phyloP scores from a whole-genome alignment of 495 filamentous ascomycete genomes.

The Tuber borchii region DNA sequence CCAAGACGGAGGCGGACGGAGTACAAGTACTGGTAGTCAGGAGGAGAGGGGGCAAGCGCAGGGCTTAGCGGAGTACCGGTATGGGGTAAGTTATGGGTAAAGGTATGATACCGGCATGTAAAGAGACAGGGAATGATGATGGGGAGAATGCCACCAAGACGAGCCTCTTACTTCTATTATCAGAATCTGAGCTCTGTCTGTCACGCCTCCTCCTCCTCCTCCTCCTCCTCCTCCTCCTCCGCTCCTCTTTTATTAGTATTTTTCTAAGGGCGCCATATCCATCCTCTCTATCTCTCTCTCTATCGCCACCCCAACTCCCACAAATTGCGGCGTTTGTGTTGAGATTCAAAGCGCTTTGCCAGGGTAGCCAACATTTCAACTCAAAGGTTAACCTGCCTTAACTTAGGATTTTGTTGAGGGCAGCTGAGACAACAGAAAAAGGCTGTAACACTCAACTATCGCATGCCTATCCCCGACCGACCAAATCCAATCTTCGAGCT shows the following conservation, averaged over 20 bases:
- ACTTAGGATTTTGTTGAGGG: neutral
- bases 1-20: neutral
- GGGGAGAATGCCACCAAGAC: neutral
- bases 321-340: neutral
- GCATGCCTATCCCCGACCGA: neutral
- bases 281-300: neutral
- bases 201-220: neutral
- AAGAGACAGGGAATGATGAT: neutral
- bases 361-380: neutral
- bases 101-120: neutral
- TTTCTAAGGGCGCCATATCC: neutral
- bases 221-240: neutral
- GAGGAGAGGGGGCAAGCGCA: slow-evolving; percentile 1
- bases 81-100: neutral
- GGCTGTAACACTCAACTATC: neutral
- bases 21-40: neutral
- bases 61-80: slow-evolving; percentile 3
- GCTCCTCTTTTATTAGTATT: neutral
- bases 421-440: neutral
- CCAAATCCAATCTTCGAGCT: neutral
- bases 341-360: neutral
- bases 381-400: neutral
- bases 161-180: neutral
- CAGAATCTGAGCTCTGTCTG: neutral
- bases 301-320: neutral